Evolutionary conservation across 371 early-diverging fungal genomes (phyloP).

Genomic region (Rhizopus sp.): DNA sequence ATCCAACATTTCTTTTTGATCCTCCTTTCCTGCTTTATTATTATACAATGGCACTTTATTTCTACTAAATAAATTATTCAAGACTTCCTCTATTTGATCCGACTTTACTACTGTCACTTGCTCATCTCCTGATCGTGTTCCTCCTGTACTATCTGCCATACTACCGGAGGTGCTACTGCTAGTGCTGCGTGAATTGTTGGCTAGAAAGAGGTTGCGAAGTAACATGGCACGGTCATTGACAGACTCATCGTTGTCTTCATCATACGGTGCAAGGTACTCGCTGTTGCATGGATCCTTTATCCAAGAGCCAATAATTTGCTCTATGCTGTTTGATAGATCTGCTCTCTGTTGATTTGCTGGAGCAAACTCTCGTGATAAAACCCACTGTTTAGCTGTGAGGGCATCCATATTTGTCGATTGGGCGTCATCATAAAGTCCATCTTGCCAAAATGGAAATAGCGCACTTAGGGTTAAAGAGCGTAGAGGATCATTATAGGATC

Average conservation of each 20-base stretch:
- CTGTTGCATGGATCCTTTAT: slow-evolving; percentile 50
- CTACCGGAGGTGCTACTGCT: slow-evolving; percentile 6
- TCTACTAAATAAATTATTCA: slow-evolving; percentile 23
- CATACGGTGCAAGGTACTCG: slow-evolving; percentile 43
- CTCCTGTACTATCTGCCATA: background rate
- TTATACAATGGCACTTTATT: no score
- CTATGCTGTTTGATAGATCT: slow-evolving; percentile 57
- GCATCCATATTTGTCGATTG: slow-evolving; percentile 62
- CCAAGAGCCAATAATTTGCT: slow-evolving; percentile 66
- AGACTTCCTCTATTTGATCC: slow-evolving; percentile 30
- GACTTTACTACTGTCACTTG: slow-evolving; percentile 22
- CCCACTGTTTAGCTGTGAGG: slow-evolving; percentile 63
- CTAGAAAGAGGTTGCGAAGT: slow-evolving; percentile 25
- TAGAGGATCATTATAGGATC: slow-evolving; percentile 76
- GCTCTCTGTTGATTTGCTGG: slow-evolving; percentile 57
- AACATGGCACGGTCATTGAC: slow-evolving; percentile 17
- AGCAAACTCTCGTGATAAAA: slow-evolving; percentile 57
- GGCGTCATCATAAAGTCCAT: slow-evolving; percentile 49
- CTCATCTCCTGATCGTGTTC: slow-evolving; percentile 5
- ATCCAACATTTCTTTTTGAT: background rate
- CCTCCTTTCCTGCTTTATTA: background rate
- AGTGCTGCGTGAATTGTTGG: background rate
- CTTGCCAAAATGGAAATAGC: slow-evolving; percentile 60
- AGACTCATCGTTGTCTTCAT: slow-evolving; percentile 9
- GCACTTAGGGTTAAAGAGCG: slow-evolving; percentile 61